Evolutionary conservation across 352 stramenopile species (phyloP).

Genomic region (Phytophthora palmivora): DNA sequence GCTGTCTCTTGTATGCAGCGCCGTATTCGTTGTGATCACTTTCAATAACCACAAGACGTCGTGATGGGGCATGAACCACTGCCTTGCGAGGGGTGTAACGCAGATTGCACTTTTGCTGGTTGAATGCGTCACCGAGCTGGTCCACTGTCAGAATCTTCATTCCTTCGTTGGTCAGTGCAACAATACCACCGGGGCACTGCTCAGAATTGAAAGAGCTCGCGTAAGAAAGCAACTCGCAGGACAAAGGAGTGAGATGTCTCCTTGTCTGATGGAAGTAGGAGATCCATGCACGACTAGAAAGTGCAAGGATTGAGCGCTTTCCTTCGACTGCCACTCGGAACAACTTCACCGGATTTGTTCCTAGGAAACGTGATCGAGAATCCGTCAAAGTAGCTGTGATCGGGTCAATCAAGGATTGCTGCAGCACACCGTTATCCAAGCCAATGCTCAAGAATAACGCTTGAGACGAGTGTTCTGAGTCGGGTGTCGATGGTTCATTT

Average conservation of each 20-base stretch:
- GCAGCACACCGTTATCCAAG: slow-evolving; percentile 96
- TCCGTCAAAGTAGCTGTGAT: slow-evolving; percentile 87
- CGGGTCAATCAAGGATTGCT: slow-evolving; percentile 92
- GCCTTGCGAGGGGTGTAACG: slow-evolving; percentile 98
- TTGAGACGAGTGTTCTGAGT: slow-evolving; percentile 64
- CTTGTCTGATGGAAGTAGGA: slow-evolving; percentile 93
- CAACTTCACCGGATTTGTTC: slow-evolving; percentile 95
- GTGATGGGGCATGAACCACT: slow-evolving; percentile 87
- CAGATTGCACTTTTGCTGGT: slow-evolving; percentile 95
- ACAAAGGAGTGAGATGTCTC: slow-evolving; percentile 94
- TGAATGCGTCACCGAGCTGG: slow-evolving; percentile 96
- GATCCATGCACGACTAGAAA: slow-evolving; percentile 97
- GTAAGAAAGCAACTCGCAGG: slow-evolving; percentile 95
- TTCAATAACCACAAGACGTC: slow-evolving; percentile 96
- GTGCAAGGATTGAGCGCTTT: slow-evolving; percentile 92
- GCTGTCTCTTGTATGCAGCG: slow-evolving; percentile 90
- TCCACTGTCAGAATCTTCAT: slow-evolving; percentile 98
- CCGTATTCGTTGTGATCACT: slow-evolving; percentile 97
- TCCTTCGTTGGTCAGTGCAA: slow-evolving; percentile 95
- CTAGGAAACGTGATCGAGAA: slow-evolving; percentile 95
- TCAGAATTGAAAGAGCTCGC: slow-evolving; percentile 97
- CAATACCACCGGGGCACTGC: slow-evolving; percentile 96
- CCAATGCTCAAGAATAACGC: slow-evolving; percentile 86
- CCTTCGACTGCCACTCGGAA: slow-evolving; percentile 93
- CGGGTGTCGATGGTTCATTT: slow-evolving; percentile 67